phyloP scores from a whole-genome alignment of 768 basidiomycete species.

The Russula sp. region DNA sequence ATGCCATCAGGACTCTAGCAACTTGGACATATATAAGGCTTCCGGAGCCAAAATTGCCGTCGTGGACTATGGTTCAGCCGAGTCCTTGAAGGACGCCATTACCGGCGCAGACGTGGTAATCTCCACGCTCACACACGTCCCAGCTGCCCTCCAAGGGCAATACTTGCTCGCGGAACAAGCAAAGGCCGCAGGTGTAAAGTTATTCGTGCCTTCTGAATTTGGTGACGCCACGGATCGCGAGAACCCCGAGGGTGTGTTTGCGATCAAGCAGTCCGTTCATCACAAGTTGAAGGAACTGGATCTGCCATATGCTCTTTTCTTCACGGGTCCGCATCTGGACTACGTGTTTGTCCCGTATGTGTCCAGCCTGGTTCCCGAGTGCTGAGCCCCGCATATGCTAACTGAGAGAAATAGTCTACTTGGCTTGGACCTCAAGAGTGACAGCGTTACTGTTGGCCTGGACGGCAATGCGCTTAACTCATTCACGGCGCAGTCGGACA shows the following conservation, averaged over 20 bases:
- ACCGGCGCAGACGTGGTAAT: conserved; percentile 14
- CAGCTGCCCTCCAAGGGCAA: conserved; percentile 22
- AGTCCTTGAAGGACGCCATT: conserved; percentile 8
- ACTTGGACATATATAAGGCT: not conserved
- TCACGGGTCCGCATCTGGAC: conserved; percentile 16
- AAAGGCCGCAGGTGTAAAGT: conserved; percentile 26
- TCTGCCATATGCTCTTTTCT: conserved; percentile 21
- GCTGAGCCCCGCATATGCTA: not conserved
- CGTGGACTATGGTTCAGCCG: conserved; percentile 16
- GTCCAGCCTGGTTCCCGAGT: not conserved
- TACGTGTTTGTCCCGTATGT: conserved; percentile 12
- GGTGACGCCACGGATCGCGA: conserved; percentile 11
- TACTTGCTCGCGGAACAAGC: conserved; percentile 26
- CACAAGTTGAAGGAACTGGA: conserved; percentile 16
- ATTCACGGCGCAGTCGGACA: conserved; percentile 19
- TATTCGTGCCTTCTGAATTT: conserved; percentile 30
- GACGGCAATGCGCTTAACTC: conserved; percentile 18
- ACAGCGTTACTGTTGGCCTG: conserved; percentile 15
- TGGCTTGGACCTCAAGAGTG: conserved; percentile 14
- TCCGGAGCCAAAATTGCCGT: conserved; percentile 7
- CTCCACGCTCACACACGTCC: not conserved
- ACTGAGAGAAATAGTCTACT: not conserved
- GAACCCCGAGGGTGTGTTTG: conserved; percentile 2
- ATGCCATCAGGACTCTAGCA: not conserved
- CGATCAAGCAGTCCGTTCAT: conserved; percentile 11